Evolutionary conservation across 805 yeast species (phyloP).

Genomic region (Helenozyma rhizophorensis): DNA sequence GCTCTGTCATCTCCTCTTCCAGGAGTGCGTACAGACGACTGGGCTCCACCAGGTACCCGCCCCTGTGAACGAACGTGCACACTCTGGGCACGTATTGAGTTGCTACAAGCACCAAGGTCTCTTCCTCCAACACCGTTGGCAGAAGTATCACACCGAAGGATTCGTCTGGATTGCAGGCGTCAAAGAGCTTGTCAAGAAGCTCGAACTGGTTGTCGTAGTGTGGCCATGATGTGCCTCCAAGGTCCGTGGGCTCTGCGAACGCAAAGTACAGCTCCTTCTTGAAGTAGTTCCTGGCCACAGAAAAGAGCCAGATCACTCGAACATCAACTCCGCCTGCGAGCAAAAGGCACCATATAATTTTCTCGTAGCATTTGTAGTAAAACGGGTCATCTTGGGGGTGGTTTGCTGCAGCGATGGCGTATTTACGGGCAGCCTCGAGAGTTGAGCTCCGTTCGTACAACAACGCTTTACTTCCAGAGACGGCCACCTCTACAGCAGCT

Average conservation of each 20-base stretch:
- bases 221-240: constrained; percentile 5
- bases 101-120: no score
- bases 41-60: no score
- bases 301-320: constrained; percentile 5
- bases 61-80: no score
- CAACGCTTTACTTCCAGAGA: no score
- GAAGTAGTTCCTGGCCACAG: constrained; percentile 7
- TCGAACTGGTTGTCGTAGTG: constrained; percentile 2
- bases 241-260: constrained; percentile 1
- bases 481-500: not conserved
- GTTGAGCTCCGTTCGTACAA: constrained; percentile 2
- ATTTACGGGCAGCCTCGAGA: constrained; percentile 12
- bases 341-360: constrained; percentile 14
- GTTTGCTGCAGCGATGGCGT: constrained; percentile 9
- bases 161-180: constrained; percentile 1
- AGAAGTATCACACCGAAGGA: no score
- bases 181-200: constrained; percentile 3
- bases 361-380: constrained; percentile 9
- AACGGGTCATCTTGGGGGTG: constrained; percentile 12
- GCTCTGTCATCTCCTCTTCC: not conserved
- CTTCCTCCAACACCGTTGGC: no score
- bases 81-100: no score
- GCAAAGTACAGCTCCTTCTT: constrained; percentile 3
- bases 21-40: not conserved
- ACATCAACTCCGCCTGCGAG: constrained; percentile 10